Evolutionary conservation across 257 asterid species (phyloP).

Genomic region (Solanum paucissectum): DNA sequence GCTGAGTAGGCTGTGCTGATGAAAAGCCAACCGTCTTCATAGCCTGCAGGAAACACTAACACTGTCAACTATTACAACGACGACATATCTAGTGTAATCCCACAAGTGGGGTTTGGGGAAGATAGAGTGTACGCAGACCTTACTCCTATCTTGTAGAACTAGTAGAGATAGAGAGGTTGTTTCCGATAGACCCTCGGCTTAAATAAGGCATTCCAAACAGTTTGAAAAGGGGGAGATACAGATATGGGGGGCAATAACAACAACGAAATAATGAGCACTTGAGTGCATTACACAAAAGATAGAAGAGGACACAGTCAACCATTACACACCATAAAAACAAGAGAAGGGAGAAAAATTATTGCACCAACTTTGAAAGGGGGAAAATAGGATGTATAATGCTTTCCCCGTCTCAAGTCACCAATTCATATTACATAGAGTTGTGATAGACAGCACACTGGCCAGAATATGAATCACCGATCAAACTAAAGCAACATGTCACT

Average conservation of each 20-base stretch:
- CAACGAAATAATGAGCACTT: neutral
- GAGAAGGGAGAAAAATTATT: neutral
- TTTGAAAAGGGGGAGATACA: neutral
- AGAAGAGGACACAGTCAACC: neutral
- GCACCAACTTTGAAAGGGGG: neutral
- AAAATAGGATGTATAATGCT: neutral
- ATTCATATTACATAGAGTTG: neutral
- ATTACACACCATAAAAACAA: neutral
- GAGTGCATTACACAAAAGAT: neutral
- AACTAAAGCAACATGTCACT: neutral
- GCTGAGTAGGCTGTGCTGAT: conserved; percentile 46
- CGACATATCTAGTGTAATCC: neutral
- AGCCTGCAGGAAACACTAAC: neutral
- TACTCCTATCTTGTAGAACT: neutral
- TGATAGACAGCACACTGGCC: neutral
- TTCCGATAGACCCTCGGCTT: neutral
- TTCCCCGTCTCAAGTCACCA: neutral
- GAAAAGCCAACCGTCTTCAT: conserved; percentile 16
- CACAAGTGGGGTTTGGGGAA: neutral
- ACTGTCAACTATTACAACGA: neutral
- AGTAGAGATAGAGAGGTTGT: neutral
- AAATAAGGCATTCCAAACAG: neutral
- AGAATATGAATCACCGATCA: neutral
- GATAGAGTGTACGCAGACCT: neutral
- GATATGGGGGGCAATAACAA: neutral